Percentiles rank a stretch among this genome's conserved stretches.
Evolutionary conservation across 805 yeast species (phyloP).

Genomic region (Ogataea nitratoaversa): DNA sequence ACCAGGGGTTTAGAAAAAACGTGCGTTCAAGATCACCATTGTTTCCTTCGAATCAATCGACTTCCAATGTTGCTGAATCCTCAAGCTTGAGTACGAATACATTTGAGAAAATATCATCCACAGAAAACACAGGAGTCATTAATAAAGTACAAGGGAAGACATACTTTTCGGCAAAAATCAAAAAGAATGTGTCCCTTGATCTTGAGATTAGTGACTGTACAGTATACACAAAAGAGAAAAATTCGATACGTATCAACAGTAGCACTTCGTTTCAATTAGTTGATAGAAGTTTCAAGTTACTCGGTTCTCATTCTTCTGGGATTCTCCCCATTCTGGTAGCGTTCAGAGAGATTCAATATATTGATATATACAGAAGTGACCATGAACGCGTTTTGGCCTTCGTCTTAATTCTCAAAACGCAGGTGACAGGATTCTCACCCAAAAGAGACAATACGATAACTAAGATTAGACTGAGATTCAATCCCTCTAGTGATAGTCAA

Average conservation of each 20-base stretch:
- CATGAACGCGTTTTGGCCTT: background rate
- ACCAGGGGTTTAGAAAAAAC: too few relatives aligned
- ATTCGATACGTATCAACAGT: background rate
- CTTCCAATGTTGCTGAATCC: too few relatives aligned
- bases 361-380: background rate
- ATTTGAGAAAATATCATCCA: too few relatives aligned
- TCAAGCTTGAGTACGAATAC: too few relatives aligned
- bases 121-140: background rate
- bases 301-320: background rate
- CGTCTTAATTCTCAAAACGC: background rate
- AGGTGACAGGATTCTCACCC: background rate
- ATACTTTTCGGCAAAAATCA: background rate
- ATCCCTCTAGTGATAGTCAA: background rate
- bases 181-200: background rate
- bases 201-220: too few relatives aligned
- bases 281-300: background rate
- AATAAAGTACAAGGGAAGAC: background rate
- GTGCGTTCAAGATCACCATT: too few relatives aligned
- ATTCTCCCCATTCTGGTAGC: background rate
- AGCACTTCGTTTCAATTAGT: background rate
- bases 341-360: background rate
- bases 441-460: background rate
- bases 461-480: background rate
- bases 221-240: background rate
- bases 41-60: too few relatives aligned